Percentiles rank a stretch among this genome's conserved stretches.
phyloP scores from a whole-genome alignment of 257 asterid species.

The Striga asiatica region DNA sequence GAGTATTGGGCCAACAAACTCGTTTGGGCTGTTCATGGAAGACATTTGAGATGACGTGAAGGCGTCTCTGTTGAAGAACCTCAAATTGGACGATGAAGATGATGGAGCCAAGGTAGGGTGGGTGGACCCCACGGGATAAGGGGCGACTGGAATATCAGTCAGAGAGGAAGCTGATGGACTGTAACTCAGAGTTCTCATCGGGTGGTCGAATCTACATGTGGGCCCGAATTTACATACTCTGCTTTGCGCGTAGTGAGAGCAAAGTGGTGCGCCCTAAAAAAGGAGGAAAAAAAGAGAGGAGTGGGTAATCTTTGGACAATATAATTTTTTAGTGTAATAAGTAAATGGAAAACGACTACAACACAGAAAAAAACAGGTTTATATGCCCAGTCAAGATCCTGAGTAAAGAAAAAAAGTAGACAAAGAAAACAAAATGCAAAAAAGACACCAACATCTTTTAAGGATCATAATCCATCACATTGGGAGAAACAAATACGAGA shows the following conservation, averaged over 20 bases:
- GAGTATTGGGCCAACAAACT: slow-evolving; percentile 37
- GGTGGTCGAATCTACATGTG: slow-evolving; percentile 81
- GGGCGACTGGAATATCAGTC: slow-evolving; percentile 82
- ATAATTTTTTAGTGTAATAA: no score
- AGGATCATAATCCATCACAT: no score
- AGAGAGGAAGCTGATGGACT: slow-evolving; percentile 87
- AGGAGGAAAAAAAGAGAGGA: no score
- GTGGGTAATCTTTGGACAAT: neutral
- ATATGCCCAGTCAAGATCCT: no score
- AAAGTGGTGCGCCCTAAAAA: slow-evolving; percentile 64
- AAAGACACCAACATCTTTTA: no score
- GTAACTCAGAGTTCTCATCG: slow-evolving; percentile 65
- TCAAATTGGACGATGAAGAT: slow-evolving; percentile 42
- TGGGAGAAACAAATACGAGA: no score
- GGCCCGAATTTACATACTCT: slow-evolving; percentile 88
- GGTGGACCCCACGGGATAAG: slow-evolving; percentile 76
- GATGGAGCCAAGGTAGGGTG: slow-evolving; percentile 64
- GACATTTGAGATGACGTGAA: slow-evolving; percentile 31
- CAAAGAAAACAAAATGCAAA: no score
- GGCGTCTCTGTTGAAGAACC: slow-evolving; percentile 29
- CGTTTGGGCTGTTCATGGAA: slow-evolving; percentile 30
- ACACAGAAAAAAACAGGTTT: no score
- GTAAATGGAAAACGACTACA: no score
- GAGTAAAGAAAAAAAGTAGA: no score
- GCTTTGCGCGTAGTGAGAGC: slow-evolving; percentile 78